Evolutionary conservation across 768 basidiomycete species (phyloP).

Genomic region (Serendipita indica): DNA sequence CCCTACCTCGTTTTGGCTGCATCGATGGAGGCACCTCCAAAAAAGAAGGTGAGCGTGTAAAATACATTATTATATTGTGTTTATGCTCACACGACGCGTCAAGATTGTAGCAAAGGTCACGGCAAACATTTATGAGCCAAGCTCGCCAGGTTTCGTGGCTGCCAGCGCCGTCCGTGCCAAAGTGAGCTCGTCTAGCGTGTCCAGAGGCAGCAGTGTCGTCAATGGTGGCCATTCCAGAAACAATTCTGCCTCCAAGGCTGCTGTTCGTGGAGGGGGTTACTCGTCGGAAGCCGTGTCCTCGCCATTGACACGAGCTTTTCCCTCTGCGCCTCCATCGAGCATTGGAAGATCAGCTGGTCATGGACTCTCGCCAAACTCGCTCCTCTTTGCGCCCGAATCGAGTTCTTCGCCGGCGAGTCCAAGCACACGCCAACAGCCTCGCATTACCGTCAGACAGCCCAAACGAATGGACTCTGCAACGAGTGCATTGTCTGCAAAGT

Average conservation of each 20-base stretch:
- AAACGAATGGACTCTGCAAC: not conserved
- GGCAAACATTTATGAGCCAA: constrained; percentile 6
- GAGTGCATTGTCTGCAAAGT: not conserved
- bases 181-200: constrained; percentile 2
- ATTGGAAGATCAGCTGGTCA: not conserved
- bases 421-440: not conserved
- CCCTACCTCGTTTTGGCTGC: not conserved
- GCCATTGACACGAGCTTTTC: not conserved
- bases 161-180: constrained; percentile 2
- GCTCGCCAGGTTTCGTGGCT: not conserved
- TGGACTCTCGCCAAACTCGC: not conserved
- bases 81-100: constrained; percentile 1
- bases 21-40: constrained; percentile 5
- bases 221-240: constrained; percentile 10
- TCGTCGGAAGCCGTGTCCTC: not conserved
- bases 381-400: not conserved
- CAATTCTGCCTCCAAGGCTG: not conserved
- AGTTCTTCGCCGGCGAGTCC: not conserved
- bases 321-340: constrained; percentile 3
- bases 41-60: constrained; percentile 5
- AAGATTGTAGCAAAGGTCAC: constrained; percentile 8
- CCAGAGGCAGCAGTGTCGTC: not conserved
- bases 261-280: not conserved
- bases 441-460: not conserved
- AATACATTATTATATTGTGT: not conserved